These are phyloP conservation scores for Aspergillus fructus DNA, from an alignment of 2,329 filamentous ascomycete genomes.

Conservation along the genomic window DNA sequence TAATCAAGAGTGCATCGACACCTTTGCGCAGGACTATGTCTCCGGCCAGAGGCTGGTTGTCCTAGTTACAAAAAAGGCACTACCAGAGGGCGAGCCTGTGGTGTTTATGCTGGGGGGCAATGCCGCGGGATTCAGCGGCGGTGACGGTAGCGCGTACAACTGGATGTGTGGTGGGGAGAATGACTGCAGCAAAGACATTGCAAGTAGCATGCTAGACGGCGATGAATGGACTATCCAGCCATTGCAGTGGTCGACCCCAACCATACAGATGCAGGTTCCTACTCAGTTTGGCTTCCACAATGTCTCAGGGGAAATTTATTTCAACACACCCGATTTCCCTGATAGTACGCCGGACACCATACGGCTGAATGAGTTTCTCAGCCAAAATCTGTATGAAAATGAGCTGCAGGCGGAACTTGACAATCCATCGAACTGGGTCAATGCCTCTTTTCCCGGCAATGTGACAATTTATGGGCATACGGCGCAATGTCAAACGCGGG, in stretches of 20 bases:
- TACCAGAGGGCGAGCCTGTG: neutral
- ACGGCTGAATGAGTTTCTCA: neutral
- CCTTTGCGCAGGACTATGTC: slow-evolving; percentile 5
- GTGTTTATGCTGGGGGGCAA: neutral
- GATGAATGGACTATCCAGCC: neutral
- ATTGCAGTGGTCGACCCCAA: neutral
- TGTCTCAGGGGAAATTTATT: neutral
- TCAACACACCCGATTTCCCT: too few species aligned
- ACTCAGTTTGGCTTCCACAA: neutral
- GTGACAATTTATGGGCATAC: too few species aligned
- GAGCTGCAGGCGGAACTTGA: neutral
- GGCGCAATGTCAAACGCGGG: too few species aligned
- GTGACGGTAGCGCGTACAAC: too few species aligned
- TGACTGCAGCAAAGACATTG: neutral
- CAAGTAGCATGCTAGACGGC: neutral
- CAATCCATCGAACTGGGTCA: neutral
- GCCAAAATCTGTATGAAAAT: neutral
- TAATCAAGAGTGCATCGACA: slow-evolving; percentile 1
- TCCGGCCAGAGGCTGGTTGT: neutral
- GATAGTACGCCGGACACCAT: neutral
- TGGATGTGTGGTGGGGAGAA: neutral
- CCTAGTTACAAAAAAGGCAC: neutral
- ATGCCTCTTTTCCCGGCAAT: neutral
- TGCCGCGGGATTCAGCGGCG: too few species aligned
- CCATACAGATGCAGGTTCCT: neutral